These are phyloP conservation scores for Prunus davidiana DNA, from an alignment of 306 rosid genomes.

Conservation along the genomic window DNA sequence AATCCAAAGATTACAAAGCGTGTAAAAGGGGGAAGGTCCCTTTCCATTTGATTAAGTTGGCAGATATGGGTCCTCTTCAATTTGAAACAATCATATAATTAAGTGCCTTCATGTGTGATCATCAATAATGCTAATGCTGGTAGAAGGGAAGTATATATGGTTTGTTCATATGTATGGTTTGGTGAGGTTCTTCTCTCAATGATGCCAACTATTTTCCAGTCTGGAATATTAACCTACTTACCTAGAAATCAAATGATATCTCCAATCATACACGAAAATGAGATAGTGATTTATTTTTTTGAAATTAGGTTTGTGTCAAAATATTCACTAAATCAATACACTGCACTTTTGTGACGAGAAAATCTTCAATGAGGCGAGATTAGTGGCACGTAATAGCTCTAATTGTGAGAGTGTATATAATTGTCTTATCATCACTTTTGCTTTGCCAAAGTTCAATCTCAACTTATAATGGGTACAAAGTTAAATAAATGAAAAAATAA, in stretches of 20 bases:
- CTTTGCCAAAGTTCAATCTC: background rate
- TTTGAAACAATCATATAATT: constrained; percentile 19
- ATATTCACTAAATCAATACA: background rate
- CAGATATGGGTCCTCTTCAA: constrained; percentile 18
- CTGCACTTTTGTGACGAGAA: background rate
- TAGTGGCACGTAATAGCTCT: too few relatives aligned
- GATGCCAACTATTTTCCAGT: constrained; percentile 2
- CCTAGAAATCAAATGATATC: constrained; percentile 4
- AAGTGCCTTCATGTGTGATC: background rate
- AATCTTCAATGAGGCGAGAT: background rate
- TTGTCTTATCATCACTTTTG: background rate
- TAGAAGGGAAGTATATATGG: constrained; percentile 4
- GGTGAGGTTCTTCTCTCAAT: constrained; percentile 2
- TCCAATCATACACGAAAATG: background rate
- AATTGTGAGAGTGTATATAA: too few relatives aligned
- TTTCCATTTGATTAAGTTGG: constrained; percentile 21
- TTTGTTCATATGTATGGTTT: constrained; percentile 9
- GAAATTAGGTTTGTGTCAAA: background rate
- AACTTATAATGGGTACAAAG: too few relatives aligned
- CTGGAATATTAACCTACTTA: constrained; percentile 16
- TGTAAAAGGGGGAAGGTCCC: background rate
- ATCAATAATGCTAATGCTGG: constrained; percentile 17
- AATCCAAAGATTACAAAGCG: constrained; percentile 24
- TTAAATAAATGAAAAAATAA: too few relatives aligned
- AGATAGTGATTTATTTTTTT: background rate